Evolutionary conservation across 2,329 filamentous ascomycete species (phyloP).

Genomic region (Phyllosticta paracitricarpa): DNA sequence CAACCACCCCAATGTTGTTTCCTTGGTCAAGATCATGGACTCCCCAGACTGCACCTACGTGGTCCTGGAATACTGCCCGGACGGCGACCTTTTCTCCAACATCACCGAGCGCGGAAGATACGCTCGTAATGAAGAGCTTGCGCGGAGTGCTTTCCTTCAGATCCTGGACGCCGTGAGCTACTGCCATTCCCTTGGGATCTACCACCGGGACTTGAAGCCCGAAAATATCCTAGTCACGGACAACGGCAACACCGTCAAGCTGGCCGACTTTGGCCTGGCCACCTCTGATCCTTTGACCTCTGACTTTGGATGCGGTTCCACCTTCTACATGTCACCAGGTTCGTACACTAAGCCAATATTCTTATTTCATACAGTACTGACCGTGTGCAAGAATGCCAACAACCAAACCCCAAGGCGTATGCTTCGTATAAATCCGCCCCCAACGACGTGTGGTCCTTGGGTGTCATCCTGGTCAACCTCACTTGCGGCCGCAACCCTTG

Average conservation of each 20-base stretch:
- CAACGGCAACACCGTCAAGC: conserved; percentile 79
- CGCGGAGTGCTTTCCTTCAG: conserved; percentile 82
- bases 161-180: conserved; percentile 93
- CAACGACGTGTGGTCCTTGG: conserved; percentile 97
- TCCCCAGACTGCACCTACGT: conserved; percentile 89
- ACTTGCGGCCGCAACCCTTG: conserved; percentile 97
- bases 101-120: conserved; percentile 94
- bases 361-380: conserved; percentile 11
- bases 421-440: conserved; percentile 82
- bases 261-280: conserved; percentile 94
- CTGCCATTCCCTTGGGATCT: conserved; percentile 88
- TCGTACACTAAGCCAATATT: conserved; percentile 32
- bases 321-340: conserved; percentile 99
- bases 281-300: conserved; percentile 74
- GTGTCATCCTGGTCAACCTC: conserved; percentile 93
- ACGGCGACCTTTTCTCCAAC: conserved; percentile 93
- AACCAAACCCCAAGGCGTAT: conserved; percentile 57
- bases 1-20: conserved; percentile 85
- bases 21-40: conserved; percentile 87
- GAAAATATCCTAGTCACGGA: conserved; percentile 95
- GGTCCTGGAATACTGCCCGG: conserved; percentile 91
- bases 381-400: conserved; percentile 67
- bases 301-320: conserved; percentile 96
- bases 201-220: conserved; percentile 94
- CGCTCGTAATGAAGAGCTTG: conserved; percentile 81